Conservation (phyloP, 108 stramenopile species). For the Pinguiococcus pyrenoidosus region DNA sequence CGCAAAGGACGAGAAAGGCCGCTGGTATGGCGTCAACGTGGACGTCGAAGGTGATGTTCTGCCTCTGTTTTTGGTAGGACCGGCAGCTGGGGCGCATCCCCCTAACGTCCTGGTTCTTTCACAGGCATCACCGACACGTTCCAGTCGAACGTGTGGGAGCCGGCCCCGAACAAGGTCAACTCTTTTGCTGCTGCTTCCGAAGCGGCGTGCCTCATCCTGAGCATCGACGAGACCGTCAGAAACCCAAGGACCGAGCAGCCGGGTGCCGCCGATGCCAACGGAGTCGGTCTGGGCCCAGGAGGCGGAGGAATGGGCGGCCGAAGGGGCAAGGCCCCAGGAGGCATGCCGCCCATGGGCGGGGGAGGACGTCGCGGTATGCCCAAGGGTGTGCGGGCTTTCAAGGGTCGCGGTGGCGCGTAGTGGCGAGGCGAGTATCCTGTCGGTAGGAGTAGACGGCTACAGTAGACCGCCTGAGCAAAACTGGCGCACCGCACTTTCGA, state of each 20-base stretch:
- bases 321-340: slow-evolving; percentile 30
- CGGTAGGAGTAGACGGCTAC: too few species aligned
- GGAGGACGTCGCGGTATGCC: slow-evolving; percentile 16
- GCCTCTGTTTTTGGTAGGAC: neutral
- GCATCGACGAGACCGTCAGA: slow-evolving; percentile 96
- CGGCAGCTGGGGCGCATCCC: neutral
- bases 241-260: slow-evolving; percentile 57
- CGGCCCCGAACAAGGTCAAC: slow-evolving; percentile 85
- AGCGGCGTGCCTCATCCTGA: slow-evolving; percentile 92
- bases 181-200: slow-evolving; percentile 79
- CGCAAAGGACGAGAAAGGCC: slow-evolving; percentile 54
- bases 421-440: too few species aligned
- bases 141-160: slow-evolving; percentile 91
- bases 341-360: slow-evolving; percentile 37
- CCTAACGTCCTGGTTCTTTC: neutral
- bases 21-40: slow-evolving; percentile 94
- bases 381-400: slow-evolving; percentile 24
- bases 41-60: slow-evolving; percentile 50
- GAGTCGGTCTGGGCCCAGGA: slow-evolving; percentile 28
- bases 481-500: too few species aligned
- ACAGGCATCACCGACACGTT: slow-evolving; percentile 83
- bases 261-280: slow-evolving; percentile 25
- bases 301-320: slow-evolving; percentile 10
- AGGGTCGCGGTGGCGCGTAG: slow-evolving; percentile 27
- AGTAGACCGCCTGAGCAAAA: too few species aligned